phyloP scores from a whole-genome alignment of 129 eudicot species.

The Saussurea involucrata region DNA sequence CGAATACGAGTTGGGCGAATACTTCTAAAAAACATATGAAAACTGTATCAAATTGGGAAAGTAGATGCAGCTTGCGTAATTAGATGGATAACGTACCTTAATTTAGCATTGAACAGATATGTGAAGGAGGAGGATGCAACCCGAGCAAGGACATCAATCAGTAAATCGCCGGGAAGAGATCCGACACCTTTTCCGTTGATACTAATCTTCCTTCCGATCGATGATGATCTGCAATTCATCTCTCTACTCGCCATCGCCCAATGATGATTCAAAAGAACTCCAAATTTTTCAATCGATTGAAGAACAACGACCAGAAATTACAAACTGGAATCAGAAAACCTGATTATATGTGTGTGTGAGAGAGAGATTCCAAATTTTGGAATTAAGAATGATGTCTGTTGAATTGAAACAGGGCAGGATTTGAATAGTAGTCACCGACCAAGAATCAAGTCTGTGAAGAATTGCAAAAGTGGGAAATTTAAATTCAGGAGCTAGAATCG shows the following conservation, averaged over 20 bases:
- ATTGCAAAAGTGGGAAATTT: too few relatives aligned
- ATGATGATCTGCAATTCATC: conserved; percentile 20
- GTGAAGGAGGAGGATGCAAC: conserved; percentile 49
- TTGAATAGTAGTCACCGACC: too few relatives aligned
- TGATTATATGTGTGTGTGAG: not conserved
- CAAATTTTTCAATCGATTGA: not conserved
- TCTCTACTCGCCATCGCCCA: conserved; percentile 8
- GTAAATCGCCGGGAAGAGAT: conserved; percentile 40
- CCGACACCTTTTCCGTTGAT: conserved; percentile 17
- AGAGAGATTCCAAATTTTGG: not conserved
- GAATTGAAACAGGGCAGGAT: too few relatives aligned
- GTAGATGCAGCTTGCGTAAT: not conserved
- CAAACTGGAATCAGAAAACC: not conserved
- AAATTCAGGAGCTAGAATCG: too few relatives aligned
- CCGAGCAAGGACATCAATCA: conserved; percentile 36
- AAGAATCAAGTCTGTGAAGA: too few relatives aligned
- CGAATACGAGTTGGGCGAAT: too few relatives aligned
- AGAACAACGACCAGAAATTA: too few relatives aligned
- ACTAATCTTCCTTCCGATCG: conserved; percentile 16
- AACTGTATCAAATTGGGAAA: not conserved
- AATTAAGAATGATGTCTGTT: conserved; percentile 12
- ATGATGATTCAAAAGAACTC: not conserved
- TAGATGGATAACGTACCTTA: conserved; percentile 17
- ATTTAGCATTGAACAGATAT: conserved; percentile 46
- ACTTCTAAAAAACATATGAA: not conserved